Base-by-base conservation (phyloP, 2,329 filamentous ascomycete genomes). In the Penicillium olsonii region DNA sequence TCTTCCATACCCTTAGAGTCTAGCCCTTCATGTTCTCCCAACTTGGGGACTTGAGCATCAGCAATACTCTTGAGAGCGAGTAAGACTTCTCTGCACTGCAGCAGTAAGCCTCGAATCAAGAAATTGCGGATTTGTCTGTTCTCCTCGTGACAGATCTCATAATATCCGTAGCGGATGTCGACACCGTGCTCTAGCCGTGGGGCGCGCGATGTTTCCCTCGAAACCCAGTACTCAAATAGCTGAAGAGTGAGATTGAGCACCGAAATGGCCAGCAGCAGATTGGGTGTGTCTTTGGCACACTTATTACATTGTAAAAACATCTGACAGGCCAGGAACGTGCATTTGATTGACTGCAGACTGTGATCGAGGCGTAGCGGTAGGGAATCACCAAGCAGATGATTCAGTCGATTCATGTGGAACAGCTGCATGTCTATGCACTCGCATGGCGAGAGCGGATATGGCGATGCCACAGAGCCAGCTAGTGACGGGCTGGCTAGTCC, bases 331-430 rank as follows among this genome's bases (percentile, higher is more conserved):
- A 56, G 58, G 22, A 70, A 61, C 8, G 67, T 62, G 3, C 61
- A 52, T 42, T 63, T 62, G 45, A 70, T 63, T 2, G 54, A 50
- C 33, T 69, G 65, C 29, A 71, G 59, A 34, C 62, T 64, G 34
- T 67, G 62, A 29, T 71, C 68, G 34, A 70, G 63, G 15, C 66
- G 62, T 9, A 64, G 56, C 12, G 59, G 57, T 33, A 61, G 34
- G 2, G 63, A 48, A 22, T 64, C 61, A 31, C 52, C 49, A 5
- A 60, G 60, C 7, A 69, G 56, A 29, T 63, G 59, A 20, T 61
- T 66, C n/a, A 71, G 52, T n/a, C 61, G 61, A 42, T 61, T 62
- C 53, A 65, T 60, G 31, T 69, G 59, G 38, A 63, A 63, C 9
- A 62, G 50, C 19, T 69, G 61, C 37, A 56, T 60, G 19, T 67